Percentiles rank a stretch among this genome's conserved stretches.
These are phyloP conservation scores for Sordariomycetes sp. DNA, from an alignment of 2,329 filamentous ascomycete species.

Conservation along the genomic window DNA sequence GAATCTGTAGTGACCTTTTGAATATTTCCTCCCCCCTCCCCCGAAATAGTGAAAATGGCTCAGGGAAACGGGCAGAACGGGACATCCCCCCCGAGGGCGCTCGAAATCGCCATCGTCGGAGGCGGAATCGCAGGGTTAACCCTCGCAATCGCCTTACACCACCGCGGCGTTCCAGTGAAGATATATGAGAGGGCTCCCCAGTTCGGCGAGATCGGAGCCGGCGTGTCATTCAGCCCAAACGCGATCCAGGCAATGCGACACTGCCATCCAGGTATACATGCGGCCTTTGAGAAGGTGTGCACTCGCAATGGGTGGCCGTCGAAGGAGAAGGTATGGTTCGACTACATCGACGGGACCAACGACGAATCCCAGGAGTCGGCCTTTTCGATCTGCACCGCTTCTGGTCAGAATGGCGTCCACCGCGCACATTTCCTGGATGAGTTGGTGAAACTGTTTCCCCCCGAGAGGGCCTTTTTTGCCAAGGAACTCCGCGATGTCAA, in stretches of 20 bases:
- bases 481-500: slow-evolving; percentile 22
- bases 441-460: slow-evolving; percentile 24
- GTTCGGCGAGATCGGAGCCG: slow-evolving; percentile 37
- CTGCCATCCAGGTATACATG: slow-evolving; percentile 24
- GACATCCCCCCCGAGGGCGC: neutral
- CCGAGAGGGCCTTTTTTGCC: slow-evolving; percentile 17
- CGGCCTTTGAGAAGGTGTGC: slow-evolving; percentile 23
- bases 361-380: neutral
- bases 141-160: slow-evolving; percentile 33
- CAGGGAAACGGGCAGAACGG: neutral
- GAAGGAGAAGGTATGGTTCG: slow-evolving; percentile 8
- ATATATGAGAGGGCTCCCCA: slow-evolving; percentile 33
- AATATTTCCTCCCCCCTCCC: neutral
- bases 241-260: slow-evolving; percentile 32
- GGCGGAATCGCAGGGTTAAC: slow-evolving; percentile 40
- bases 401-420: slow-evolving; percentile 20
- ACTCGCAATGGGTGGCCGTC: slow-evolving; percentile 19
- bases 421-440: slow-evolving; percentile 28
- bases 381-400: slow-evolving; percentile 7
- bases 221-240: slow-evolving; percentile 40
- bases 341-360: slow-evolving; percentile 8
- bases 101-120: slow-evolving; percentile 34
- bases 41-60: neutral
- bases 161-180: slow-evolving; percentile 27
- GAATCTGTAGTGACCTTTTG: neutral